phyloP scores from a whole-genome alignment of 2,329 filamentous ascomycete genomes.

The Diaporthe sp. region DNA sequence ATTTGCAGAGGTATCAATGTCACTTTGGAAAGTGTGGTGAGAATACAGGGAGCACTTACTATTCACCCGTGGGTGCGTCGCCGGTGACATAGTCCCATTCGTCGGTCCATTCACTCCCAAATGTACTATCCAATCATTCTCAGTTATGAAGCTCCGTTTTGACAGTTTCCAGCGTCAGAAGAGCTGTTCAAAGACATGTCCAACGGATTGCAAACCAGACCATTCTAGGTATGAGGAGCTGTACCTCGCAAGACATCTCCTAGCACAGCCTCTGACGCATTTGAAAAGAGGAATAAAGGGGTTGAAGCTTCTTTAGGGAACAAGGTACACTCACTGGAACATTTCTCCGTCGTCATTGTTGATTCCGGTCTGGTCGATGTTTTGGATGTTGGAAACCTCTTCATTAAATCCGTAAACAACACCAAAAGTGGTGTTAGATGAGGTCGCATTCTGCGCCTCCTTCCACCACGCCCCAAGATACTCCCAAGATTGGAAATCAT shows the following conservation, averaged over 20 bases:
- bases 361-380: conserved; percentile 52
- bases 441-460: conserved; percentile 51
- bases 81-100: background rate
- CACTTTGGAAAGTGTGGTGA: background rate
- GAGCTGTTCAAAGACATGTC: background rate
- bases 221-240: background rate
- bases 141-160: background rate
- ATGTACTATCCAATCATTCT: conserved; percentile 41
- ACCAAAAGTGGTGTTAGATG: conserved; percentile 50
- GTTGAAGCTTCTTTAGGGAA: background rate
- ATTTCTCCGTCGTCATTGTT: conserved; percentile 54
- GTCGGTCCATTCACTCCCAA: conserved; percentile 57
- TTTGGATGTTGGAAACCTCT: conserved; percentile 58
- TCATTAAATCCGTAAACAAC: conserved; percentile 58
- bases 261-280: background rate
- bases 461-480: conserved; percentile 52
- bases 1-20: background rate
- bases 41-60: background rate
- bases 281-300: background rate
- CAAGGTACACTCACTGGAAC: conserved; percentile 44
- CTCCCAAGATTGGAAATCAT: conserved; percentile 51
- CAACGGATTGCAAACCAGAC: background rate
- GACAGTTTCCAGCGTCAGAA: background rate
- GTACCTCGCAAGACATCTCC: background rate
- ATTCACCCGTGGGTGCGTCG: background rate